These are phyloP conservation scores for Dryas integrifolia DNA, from an alignment of 331 rosid genomes.

Conservation along the genomic window DNA sequence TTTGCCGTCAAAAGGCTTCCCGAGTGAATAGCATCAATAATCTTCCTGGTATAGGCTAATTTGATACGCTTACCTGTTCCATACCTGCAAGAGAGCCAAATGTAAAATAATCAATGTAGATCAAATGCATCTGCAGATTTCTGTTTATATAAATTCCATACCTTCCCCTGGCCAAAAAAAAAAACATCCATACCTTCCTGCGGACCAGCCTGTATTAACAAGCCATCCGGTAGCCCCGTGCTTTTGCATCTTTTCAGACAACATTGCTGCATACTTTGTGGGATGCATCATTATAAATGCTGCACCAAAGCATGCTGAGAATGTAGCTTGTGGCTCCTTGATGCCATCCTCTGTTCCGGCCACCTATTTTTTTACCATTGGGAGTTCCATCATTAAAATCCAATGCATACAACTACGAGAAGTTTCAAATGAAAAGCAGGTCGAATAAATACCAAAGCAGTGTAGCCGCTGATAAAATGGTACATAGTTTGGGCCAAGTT, in stretches of 20 bases:
- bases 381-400: not conserved
- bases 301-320: slow-evolving; percentile 96
- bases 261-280: slow-evolving; percentile 86
- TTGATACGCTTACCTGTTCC: slow-evolving; percentile 77
- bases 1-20: slow-evolving; percentile 62
- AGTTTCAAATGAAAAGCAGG: not conserved
- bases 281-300: slow-evolving; percentile 98
- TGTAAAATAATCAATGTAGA: not conserved
- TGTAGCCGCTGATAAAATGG: slow-evolving; percentile 94
- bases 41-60: slow-evolving; percentile 75
- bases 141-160: slow-evolving; percentile 9
- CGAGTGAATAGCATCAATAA: slow-evolving; percentile 86
- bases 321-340: slow-evolving; percentile 92
- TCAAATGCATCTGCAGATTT: not conserved
- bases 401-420: not conserved
- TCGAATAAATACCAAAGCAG: slow-evolving; percentile 62
- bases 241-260: slow-evolving; percentile 81
- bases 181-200: slow-evolving; percentile 57
- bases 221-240: slow-evolving; percentile 97
- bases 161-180: slow-evolving; percentile 48
- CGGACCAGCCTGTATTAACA: slow-evolving; percentile 96
- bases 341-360: slow-evolving; percentile 96
- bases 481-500: slow-evolving; percentile 93
- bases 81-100: slow-evolving; percentile 43
- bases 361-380: slow-evolving; percentile 39